Percentiles rank a stretch among this genome's conserved stretches.
Conservation (phyloP, 2,329 filamentous ascomycete genomes). For the Nemania sp. region DNA sequence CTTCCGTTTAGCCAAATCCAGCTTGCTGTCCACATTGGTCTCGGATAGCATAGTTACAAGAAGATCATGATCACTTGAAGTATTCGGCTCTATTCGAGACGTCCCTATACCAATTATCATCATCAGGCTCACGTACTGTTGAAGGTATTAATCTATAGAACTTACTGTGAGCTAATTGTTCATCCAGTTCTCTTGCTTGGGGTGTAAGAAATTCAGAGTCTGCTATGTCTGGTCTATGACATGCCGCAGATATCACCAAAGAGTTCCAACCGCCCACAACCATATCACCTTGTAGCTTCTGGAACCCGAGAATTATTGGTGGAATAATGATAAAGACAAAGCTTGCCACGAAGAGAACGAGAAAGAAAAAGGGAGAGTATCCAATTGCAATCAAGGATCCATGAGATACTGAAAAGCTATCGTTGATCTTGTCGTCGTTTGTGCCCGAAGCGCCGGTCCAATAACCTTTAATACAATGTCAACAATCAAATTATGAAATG, state of each 20-base stretch:
- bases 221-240: not conserved
- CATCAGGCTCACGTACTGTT: too few relatives aligned
- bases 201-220: too few relatives aligned
- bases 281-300: conserved; percentile 1
- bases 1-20: too few relatives aligned
- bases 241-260: conserved; percentile 4
- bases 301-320: not conserved
- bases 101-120: too few relatives aligned
- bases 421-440: not conserved
- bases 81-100: too few relatives aligned
- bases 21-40: too few relatives aligned
- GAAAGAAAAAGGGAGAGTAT: not conserved
- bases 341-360: not conserved
- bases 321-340: not conserved
- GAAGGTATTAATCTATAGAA: too few relatives aligned
- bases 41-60: too few relatives aligned
- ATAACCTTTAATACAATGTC: not conserved
- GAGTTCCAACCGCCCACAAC: not conserved
- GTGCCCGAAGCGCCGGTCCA: not conserved
- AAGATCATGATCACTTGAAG: too few relatives aligned
- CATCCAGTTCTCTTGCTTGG: too few relatives aligned
- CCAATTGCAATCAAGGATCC: not conserved
- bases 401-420: not conserved
- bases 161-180: too few relatives aligned
- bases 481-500: too few relatives aligned